Percentiles rank a stretch among this genome's conserved stretches.
Evolutionary conservation across 2,329 filamentous ascomycete genomes (phyloP).

Genomic region (Exophiala sideris): DNA sequence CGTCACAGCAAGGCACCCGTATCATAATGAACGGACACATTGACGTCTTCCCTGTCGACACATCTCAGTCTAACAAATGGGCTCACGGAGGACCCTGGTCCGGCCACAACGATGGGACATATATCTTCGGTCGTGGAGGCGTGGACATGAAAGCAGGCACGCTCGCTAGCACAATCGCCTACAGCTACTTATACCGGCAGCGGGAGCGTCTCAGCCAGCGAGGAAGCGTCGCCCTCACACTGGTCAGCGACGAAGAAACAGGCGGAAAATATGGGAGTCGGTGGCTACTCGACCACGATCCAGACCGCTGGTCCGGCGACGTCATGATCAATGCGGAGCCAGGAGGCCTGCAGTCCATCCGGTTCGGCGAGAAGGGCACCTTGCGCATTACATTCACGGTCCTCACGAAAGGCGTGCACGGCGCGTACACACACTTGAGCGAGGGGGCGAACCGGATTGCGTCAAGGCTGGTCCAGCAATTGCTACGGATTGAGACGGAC

Average conservation of each 20-base stretch:
- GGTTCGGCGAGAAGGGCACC: constrained; percentile 44
- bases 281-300: constrained; percentile 35
- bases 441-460: constrained; percentile 40
- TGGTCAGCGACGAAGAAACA: constrained; percentile 42
- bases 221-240: constrained; percentile 30
- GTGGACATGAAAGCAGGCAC: constrained; percentile 48
- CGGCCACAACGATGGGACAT: constrained; percentile 33
- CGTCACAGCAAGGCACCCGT: constrained; percentile 1
- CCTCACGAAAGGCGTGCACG: constrained; percentile 36
- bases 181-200: constrained; percentile 28
- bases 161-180: constrained; percentile 40
- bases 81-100: constrained; percentile 36
- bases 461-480: constrained; percentile 30
- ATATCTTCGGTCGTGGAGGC: constrained; percentile 38
- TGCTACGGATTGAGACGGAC: constrained; percentile 32
- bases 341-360: constrained; percentile 37
- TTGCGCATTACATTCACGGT: constrained; percentile 38
- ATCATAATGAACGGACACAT: constrained; percentile 45
- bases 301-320: constrained; percentile 36
- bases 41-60: constrained; percentile 41
- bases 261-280: constrained; percentile 38
- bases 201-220: constrained; percentile 16
- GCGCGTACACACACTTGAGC: constrained; percentile 40
- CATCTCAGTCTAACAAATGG: constrained; percentile 32
- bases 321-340: constrained; percentile 42